Base-by-base conservation (phyloP, 192 early-diverging fungal genomes). In the Phlyctochytrium arcticum region DNA sequence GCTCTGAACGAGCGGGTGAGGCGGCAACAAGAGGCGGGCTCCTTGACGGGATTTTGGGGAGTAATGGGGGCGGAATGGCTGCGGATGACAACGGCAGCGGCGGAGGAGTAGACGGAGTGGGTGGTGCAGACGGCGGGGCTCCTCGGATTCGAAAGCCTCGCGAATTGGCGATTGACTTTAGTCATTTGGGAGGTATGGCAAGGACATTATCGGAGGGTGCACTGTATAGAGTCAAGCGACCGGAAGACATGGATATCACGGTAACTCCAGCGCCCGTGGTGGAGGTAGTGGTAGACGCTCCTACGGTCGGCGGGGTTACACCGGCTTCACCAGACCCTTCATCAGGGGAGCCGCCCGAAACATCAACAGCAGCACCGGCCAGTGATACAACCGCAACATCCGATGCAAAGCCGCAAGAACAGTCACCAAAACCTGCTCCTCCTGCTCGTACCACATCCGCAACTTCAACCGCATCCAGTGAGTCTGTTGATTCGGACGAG, bases 141-240 rank as follows among this genome's bases (percentile, higher is more conserved):
- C n/a, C n/a, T n/a, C n/a, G n/a, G n/a, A n/a, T n/a, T n/a, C n/a
- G n/a, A n/a, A n/a, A n/a, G n/a, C n/a, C n/a, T n/a, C n/a, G n/a
- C n/a, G 30, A 65, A 10, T 75, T 60, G 30, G 62, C 56, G 39
- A 66, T 75, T 17, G 57, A 75, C 55, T 55, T 75, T 36, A 69
- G 70, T 53, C 74, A 75, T 54, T 34, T 75, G 35, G 21, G 26
- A n/a, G 74, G 74, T 2, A 64, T 68, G n/a, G 66, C 74, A 3
- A 60, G 69, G 17, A 65, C 54, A 7, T 57, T 75, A 15, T 75
- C 74, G 3, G 74, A 53, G 37, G 69, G 66, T 21, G 74, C 74
- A 3, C 57, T 75, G 26, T 42, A 70, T 32, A 36, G 60, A 19
- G 50, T 69, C 10, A 24, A 50, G 17, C 34, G 36, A 27, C 49